Percentiles rank a stretch among this genome's conserved stretches.
These are phyloP conservation scores for Cadophora sp. DNA, from an alignment of 2,329 filamentous ascomycete species.

Conservation along the genomic window DNA sequence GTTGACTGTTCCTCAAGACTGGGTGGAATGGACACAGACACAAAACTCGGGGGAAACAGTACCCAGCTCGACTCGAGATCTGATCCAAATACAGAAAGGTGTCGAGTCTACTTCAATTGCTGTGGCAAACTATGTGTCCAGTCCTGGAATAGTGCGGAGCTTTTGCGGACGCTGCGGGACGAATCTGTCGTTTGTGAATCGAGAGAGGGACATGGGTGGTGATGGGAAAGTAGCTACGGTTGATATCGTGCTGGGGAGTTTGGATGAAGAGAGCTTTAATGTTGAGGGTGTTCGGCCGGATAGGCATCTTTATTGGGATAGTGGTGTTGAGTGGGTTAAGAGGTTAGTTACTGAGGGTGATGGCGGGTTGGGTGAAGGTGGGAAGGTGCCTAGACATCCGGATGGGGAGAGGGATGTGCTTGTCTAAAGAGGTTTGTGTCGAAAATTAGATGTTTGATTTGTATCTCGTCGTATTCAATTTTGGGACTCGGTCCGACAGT, in stretches of 20 bases:
- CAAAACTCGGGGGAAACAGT: neutral
- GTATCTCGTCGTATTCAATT: neutral
- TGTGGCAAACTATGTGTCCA: conserved; percentile 29
- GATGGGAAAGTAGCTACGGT: conserved; percentile 19
- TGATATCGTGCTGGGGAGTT: conserved; percentile 40
- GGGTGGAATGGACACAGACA: conserved; percentile 31
- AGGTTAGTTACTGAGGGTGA: conserved; percentile 22
- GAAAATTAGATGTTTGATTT: too few relatives aligned
- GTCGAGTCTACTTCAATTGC: neutral
- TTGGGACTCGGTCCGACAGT: too few relatives aligned
- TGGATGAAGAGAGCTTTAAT: conserved; percentile 36
- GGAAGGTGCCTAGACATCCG: conserved; percentile 18
- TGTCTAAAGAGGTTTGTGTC: neutral
- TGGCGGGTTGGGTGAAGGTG: neutral
- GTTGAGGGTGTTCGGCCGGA: conserved; percentile 32
- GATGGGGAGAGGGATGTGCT: conserved; percentile 1
- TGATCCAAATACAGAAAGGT: neutral
- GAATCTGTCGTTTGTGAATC: conserved; percentile 35
- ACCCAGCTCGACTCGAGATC: neutral
- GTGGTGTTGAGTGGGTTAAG: conserved; percentile 39
- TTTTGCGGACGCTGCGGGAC: conserved; percentile 42
- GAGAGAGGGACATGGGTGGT: conserved; percentile 24
- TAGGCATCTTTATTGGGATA: conserved; percentile 40
- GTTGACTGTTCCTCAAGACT: conserved; percentile 39
- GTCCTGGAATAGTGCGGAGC: conserved; percentile 34